Conservation (phyloP, 352 stramenopile genomes). For the Phytophthora ramorum region DNA sequence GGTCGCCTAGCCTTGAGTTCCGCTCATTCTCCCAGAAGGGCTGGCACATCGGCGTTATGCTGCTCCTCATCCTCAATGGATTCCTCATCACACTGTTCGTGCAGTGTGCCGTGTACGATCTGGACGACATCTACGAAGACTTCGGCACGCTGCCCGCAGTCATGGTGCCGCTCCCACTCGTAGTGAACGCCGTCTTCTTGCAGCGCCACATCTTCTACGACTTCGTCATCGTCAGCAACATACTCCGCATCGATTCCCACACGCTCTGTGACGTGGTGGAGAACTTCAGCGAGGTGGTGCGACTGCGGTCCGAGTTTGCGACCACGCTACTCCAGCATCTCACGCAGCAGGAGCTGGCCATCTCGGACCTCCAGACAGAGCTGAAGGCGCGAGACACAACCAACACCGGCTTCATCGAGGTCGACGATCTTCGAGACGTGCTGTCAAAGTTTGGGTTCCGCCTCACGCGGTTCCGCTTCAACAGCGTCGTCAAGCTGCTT, state of each 20-base stretch:
- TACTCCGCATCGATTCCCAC: constrained; percentile 53
- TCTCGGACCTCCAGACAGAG: constrained; percentile 44
- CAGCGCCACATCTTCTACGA: constrained; percentile 66
- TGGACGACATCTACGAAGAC: constrained; percentile 42
- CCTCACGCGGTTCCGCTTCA: constrained; percentile 67
- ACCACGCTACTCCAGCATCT: constrained; percentile 37
- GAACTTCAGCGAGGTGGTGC: constrained; percentile 65
- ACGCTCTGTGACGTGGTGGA: constrained; percentile 63
- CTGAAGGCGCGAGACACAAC: constrained; percentile 38
- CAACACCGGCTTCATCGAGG: constrained; percentile 38
- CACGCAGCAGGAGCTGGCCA: constrained; percentile 13
- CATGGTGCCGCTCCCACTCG: constrained; percentile 46
- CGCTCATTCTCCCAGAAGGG: constrained; percentile 67
- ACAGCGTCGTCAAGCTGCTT: constrained; percentile 64
- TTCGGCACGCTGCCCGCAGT: constrained; percentile 37
- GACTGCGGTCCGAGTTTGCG: constrained; percentile 58
- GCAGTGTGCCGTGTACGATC: constrained; percentile 61
- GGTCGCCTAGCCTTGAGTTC: constrained; percentile 24
- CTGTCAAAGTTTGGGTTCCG: constrained; percentile 51
- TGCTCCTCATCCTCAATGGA: constrained; percentile 68
- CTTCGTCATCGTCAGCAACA: constrained; percentile 64
- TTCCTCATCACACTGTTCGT: constrained; percentile 66
- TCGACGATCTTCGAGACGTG: constrained; percentile 52
- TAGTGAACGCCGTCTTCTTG: constrained; percentile 58
- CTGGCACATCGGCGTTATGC: constrained; percentile 67